Evolutionary conservation across 2,329 filamentous ascomycete species (phyloP), one percentile per base, ranked within the genome.

Genomic region (Talaromyces sp.): DNA sequence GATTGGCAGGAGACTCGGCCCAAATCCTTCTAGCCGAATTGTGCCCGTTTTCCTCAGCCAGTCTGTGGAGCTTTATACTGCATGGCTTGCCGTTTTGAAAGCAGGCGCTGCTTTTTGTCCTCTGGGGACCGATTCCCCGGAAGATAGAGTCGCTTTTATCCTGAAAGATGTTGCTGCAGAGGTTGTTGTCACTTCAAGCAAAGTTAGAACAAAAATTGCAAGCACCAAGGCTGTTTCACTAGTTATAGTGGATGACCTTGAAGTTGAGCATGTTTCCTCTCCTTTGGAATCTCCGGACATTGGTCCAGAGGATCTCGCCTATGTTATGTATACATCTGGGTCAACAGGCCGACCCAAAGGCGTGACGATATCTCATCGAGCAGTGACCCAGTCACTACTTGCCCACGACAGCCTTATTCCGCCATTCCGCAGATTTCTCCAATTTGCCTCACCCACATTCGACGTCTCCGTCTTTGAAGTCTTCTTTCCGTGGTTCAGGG

Each of bases 391-490:
- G 73, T 91, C 90, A 61, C 76, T 97, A 7, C 81, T 96, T 51
- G 91, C 91, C 2, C 93, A 97, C 70, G 83, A 96, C 69, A 82
- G 79, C 54, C 87, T 93, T 68, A 88, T 97, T 47, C 93, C 93
- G 2, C 44, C 59, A 0, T 96, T 96, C 70, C 80, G 81, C 16
- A 85, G 92, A 53, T 96, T 97, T 72, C 83, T 97, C 0, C 93
- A 97, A 72, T 96, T 96, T 73, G 93, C 93, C 4, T 89, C 92
- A 3, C 91, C 93, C 0, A 96, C 92, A 0, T 97, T 97, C 72
- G 93, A 97, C 74, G 93, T 97, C 7, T 96, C 91, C 0, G 89
- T 96, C 5, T 97, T 97, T 72, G 93, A 97, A 72, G 93, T 96
- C 6, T 96, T 96, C 81, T 96, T 96, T 66, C 90, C 93, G 0